Conservation (phyloP, 2,329 filamentous ascomycete genomes). For the Albophoma yamanashiensis region DNA sequence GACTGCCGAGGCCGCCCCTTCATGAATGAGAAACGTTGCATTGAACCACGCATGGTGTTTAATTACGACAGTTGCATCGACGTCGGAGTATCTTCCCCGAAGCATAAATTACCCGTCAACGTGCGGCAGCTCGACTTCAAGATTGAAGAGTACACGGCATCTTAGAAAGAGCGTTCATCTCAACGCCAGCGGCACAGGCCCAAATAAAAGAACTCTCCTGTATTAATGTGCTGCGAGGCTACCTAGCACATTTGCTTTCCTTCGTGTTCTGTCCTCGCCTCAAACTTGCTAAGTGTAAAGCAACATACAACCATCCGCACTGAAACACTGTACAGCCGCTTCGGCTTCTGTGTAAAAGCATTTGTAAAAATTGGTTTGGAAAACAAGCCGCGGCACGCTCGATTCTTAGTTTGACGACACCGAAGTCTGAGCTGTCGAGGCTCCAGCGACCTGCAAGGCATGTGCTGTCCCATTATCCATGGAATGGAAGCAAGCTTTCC, state of each 20-base stretch:
- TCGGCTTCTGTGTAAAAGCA: slow-evolving; percentile 1
- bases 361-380: not conserved
- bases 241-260: slow-evolving; percentile 5
- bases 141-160: not conserved
- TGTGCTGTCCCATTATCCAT: not conserved
- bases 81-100: not conserved
- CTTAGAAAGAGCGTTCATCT: not conserved
- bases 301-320: slow-evolving; percentile 5
- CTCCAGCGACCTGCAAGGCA: not conserved
- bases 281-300: slow-evolving; percentile 4
- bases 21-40: not conserved
- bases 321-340: not conserved
- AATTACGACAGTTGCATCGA: not conserved
- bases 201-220: slow-evolving; percentile 3
- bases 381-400: slow-evolving; percentile 1
- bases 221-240: slow-evolving; percentile 6
- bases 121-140: not conserved
- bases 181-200: not conserved
- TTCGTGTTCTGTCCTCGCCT: slow-evolving; percentile 1
- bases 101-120: not conserved
- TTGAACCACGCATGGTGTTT: no score
- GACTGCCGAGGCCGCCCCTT: not conserved
- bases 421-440: not conserved
- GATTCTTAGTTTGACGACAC: not conserved
- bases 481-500: slow-evolving; percentile 3